A percentile compares a stretch with the other conserved stretches of the same genome.
Evolutionary conservation across 1,284 basidiomycete species (phyloP).

Genomic region (Sanguinoderma infundibulare): DNA sequence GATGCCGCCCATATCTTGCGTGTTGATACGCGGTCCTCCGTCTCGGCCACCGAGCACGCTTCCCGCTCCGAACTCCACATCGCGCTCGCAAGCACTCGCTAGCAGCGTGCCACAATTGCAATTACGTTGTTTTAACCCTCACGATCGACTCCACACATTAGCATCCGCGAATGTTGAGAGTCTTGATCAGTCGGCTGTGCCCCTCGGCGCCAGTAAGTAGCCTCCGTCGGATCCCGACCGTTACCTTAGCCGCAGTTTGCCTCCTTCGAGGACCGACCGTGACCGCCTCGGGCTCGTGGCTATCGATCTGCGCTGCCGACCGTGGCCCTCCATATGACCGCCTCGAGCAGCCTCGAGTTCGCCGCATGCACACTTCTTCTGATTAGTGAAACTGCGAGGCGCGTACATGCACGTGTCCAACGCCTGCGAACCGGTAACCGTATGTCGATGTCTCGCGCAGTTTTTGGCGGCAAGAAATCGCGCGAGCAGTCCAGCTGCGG

Average conservation of each 20-base stretch:
- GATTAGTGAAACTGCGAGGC: conserved; percentile 12
- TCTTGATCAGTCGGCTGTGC: not conserved
- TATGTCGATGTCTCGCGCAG: too few relatives aligned
- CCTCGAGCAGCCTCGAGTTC: conserved; percentile 25
- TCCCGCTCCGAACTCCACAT: not conserved
- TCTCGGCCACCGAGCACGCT: not conserved
- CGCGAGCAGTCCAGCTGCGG: not conserved
- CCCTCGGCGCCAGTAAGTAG: not conserved
- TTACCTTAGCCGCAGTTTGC: conserved; percentile 9
- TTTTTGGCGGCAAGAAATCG: too few relatives aligned
- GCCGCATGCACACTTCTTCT: conserved; percentile 19
- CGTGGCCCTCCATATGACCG: conserved; percentile 4
- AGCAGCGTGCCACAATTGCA: not conserved
- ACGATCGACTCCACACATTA: not conserved
- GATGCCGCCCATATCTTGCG: not conserved
- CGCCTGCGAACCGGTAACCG: not conserved
- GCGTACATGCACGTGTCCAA: conserved; percentile 18
- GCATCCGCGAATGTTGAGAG: conserved; percentile 8
- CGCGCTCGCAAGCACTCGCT: not conserved
- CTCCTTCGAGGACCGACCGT: not conserved
- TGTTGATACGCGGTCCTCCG: conserved; percentile 10
- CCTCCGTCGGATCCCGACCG: not conserved
- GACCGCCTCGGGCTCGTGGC: not conserved
- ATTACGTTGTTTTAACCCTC: not conserved
- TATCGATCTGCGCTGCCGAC: conserved; percentile 14